Base-by-base conservation (phyloP, 768 basidiomycete genomes). In the Lactarius akahatsu region DNA sequence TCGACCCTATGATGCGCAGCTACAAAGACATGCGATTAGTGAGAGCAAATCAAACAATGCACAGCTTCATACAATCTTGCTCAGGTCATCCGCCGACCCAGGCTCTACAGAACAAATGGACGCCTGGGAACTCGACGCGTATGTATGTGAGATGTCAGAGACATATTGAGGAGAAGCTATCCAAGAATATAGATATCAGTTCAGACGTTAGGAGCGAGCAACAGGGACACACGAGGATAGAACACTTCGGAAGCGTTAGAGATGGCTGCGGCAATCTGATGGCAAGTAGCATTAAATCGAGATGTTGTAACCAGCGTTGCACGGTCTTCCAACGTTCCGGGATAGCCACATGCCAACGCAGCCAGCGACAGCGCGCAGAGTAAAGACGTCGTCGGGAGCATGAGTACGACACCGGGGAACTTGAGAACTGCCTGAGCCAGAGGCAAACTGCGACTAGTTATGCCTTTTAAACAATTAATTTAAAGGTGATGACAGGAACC, bases 91-190 rank as follows among this genome's bases (percentile, higher is more conserved):
- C 1, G 68, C 59, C 2, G 59, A 66, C 8, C 68, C 68, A 1
- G 70, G 70, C 50, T 71, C 70, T 11, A 71, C 70, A 0, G 68
- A 69, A 59, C 70, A 71, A 4, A 41, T 32, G 15, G 68, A 62
- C 2, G 13, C 28, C 43, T 69, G 9, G 9, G 47, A 40, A 23
- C 65, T 70, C 0, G 70, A 61, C 10, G 57, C 18, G 23, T 23
- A 50, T 5, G 47, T 13, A 11, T 50, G 47, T 50, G 11, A 13
- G 23, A 63, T 58, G 45, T 47, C 56, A 2, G 57, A 63, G 47
- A 11, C 4, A 50, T 50, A 50, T 26, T 50, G 23, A 50, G 11
- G 13, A 13, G 47, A 26, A 2, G n/a, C 47, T 50, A 23, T 26
- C n/a, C 47, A 50, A 20, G 6, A 43, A 43, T 18, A 5, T 5